Conservation (phyloP, 1,284 basidiomycete species). For the Papiliotrema terrestris region DNA sequence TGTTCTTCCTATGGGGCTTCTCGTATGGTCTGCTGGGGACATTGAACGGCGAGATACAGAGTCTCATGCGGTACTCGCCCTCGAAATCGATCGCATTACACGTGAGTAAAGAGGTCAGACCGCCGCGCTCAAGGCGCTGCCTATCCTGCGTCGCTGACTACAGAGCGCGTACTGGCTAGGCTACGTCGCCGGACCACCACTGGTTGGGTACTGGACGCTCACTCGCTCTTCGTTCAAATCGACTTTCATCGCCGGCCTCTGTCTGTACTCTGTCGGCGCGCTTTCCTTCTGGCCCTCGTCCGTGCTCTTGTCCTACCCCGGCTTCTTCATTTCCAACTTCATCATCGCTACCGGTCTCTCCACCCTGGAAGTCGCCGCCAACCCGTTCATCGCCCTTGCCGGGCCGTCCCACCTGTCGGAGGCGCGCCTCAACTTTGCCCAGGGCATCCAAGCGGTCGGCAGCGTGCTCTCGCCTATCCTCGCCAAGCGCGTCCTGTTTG, state of each 20-base stretch:
- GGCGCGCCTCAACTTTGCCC: constrained; percentile 44
- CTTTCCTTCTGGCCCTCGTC: constrained; percentile 49
- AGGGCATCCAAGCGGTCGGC: constrained; percentile 45
- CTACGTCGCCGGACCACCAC: constrained; percentile 36
- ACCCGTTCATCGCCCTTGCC: constrained; percentile 48
- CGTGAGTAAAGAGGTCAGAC: background rate
- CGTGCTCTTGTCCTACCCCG: constrained; percentile 38
- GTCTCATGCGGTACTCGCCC: constrained; percentile 25
- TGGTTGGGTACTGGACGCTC: constrained; percentile 38
- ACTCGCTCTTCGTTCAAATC: constrained; percentile 41
- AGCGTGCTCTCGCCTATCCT: constrained; percentile 38
- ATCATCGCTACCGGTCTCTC: constrained; percentile 40
- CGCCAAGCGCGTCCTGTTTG: constrained; percentile 39
- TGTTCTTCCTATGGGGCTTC: constrained; percentile 49
- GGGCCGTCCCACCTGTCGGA: constrained; percentile 44
- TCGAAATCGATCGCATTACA: constrained; percentile 31
- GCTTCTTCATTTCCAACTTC: constrained; percentile 47
- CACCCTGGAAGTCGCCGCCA: constrained; percentile 43
- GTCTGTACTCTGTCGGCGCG: constrained; percentile 40
- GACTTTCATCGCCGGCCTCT: constrained; percentile 46
- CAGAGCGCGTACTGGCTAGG: constrained; percentile 42
- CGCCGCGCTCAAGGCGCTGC: background rate
- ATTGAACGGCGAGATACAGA: constrained; percentile 37
- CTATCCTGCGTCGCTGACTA: background rate
- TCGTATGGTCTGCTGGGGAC: constrained; percentile 45